A percentile compares a stretch with the other conserved stretches of the same genome.
phyloP scores from a whole-genome alignment of 148 eudicot species.

The Vaccinium vitisidaea region DNA sequence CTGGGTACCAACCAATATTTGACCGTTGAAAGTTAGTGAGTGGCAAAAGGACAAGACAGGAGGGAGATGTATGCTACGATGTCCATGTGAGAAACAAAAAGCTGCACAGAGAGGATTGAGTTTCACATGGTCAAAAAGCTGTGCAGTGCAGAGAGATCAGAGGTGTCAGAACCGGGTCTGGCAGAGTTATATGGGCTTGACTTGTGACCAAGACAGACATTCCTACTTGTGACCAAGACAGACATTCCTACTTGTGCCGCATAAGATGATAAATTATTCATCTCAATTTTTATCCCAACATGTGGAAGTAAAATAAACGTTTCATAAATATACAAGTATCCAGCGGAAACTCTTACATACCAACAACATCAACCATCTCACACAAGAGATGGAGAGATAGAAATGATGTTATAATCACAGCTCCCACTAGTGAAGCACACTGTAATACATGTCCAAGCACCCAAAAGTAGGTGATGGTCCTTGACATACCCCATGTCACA shows the following conservation, averaged over 20 bases:
- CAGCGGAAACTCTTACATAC: neutral
- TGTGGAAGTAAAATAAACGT: neutral
- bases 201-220: neutral
- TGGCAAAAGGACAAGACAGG: neutral
- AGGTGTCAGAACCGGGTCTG: neutral
- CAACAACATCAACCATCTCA: neutral
- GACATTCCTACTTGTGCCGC: neutral
- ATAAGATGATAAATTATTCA: neutral
- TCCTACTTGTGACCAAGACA: neutral
- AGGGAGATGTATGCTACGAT: neutral
- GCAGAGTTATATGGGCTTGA: neutral
- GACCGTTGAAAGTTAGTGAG: slow-evolving; percentile 19
- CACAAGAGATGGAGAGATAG: neutral
- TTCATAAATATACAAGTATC: neutral
- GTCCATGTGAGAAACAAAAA: neutral
- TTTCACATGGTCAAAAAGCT: slow-evolving; percentile 10
- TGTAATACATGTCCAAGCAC: neutral
- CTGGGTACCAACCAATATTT: neutral
- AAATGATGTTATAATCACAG: neutral
- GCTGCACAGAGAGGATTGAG: neutral
- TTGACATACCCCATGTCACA: neutral
- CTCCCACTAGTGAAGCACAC: neutral
- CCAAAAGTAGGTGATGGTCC: neutral
- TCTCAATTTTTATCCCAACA: neutral
- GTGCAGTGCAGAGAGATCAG: neutral